Evolutionary conservation across 805 yeast species (phyloP).

Genomic region (Torulaspora microellipsoides): DNA sequence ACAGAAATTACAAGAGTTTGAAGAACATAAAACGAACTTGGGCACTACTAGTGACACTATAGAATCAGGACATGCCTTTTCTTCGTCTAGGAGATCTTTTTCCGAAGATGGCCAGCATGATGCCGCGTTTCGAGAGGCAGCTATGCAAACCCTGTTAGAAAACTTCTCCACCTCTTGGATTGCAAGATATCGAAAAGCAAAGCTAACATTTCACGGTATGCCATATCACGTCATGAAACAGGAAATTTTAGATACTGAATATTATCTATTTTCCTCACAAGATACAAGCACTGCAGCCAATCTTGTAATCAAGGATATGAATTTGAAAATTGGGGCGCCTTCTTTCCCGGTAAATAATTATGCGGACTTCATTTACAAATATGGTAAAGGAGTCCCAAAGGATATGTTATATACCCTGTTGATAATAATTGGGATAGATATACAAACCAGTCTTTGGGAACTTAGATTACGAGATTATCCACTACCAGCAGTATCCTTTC

Average conservation of each 20-base stretch:
- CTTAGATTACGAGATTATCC: slow-evolving; percentile 52
- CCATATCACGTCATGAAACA: slow-evolving; percentile 21
- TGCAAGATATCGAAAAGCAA: slow-evolving; percentile 32
- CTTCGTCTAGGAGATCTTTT: slow-evolving; percentile 2
- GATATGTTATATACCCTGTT: slow-evolving; percentile 50
- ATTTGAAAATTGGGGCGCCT: slow-evolving; percentile 28
- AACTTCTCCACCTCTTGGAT: slow-evolving; percentile 43
- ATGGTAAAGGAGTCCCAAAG: slow-evolving; percentile 52
- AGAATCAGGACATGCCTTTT: not conserved
- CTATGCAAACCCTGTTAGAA: slow-evolving; percentile 21
- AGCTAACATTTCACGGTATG: slow-evolving; percentile 26
- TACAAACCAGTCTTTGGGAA: slow-evolving; percentile 42
- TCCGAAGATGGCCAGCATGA: not conserved
- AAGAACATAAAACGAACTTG: slow-evolving; percentile 13
- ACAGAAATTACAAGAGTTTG: slow-evolving; percentile 35
- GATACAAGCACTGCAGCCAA: slow-evolving; percentile 28
- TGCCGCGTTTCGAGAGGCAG: not conserved
- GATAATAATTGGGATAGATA: slow-evolving; percentile 44
- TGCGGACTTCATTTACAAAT: slow-evolving; percentile 35
- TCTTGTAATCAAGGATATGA: slow-evolving; percentile 22
- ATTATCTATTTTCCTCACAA: slow-evolving; percentile 21
- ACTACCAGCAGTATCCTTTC: slow-evolving; percentile 51
- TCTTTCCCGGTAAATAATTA: slow-evolving; percentile 29
- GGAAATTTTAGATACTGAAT: slow-evolving; percentile 18
- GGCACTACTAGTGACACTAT: not conserved